Evolutionary conservation across 2,329 filamentous ascomycete species (phyloP).

Genomic region (Cladosporium sp.): DNA sequence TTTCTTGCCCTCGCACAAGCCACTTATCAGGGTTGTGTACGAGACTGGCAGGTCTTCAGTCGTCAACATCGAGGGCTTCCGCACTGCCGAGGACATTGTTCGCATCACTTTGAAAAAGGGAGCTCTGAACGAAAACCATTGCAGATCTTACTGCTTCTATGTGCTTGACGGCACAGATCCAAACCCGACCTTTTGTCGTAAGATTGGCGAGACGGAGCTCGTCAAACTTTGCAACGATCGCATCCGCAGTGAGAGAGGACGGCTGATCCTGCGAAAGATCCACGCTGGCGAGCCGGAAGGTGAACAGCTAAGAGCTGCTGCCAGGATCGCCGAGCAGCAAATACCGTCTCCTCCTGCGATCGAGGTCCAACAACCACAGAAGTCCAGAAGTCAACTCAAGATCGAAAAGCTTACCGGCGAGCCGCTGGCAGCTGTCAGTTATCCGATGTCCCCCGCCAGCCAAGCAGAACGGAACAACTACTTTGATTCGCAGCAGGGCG

Average conservation of each 20-base stretch:
- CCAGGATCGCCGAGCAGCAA: conserved; percentile 87
- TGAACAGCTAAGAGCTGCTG: conserved; percentile 82
- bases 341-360: conserved; percentile 56
- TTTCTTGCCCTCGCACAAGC: conserved; percentile 79
- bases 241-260: conserved; percentile 80
- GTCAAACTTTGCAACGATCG: conserved; percentile 89
- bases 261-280: conserved; percentile 89
- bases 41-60: conserved; percentile 90
- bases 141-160: conserved; percentile 96
- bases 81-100: conserved; percentile 89
- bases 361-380: conserved; percentile 59
- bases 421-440: conserved; percentile 79
- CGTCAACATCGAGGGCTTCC: conserved; percentile 88
- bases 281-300: conserved; percentile 86
- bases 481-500: conserved; percentile 39
- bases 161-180: conserved; percentile 83
- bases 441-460: conserved; percentile 81
- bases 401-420: conserved; percentile 88
- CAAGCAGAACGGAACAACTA: conserved; percentile 65
- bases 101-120: conserved; percentile 86
- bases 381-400: conserved; percentile 81
- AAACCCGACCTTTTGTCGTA: conserved; percentile 76
- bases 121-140: conserved; percentile 82
- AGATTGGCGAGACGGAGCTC: conserved; percentile 82
- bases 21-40: conserved; percentile 90